Percentiles rank a stretch among this genome's conserved stretches.
These are phyloP conservation scores for Perkinsela sp. DNA, from an alignment of 208 protist species.

Conservation along the genomic window DNA sequence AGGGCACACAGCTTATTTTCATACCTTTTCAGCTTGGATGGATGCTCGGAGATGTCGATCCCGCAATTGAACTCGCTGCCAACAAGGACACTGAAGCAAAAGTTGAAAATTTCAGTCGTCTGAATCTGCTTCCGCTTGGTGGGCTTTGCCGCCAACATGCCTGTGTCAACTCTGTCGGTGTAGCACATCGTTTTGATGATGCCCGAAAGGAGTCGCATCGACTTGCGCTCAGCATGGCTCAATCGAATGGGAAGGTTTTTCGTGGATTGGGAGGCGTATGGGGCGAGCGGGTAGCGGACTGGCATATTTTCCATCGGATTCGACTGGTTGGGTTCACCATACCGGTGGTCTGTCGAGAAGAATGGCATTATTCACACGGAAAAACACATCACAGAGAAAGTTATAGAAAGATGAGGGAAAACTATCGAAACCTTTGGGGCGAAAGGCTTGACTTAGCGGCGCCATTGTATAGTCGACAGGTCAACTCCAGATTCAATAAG, in stretches of 20 bases:
- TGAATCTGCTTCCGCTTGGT: constrained; percentile 26
- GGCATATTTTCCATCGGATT: constrained; percentile 19
- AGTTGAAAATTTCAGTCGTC: constrained; percentile 36
- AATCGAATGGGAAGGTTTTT: constrained; percentile 57
- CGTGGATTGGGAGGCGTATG: constrained; percentile 29
- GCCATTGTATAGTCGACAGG: not conserved
- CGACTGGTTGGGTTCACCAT: not conserved
- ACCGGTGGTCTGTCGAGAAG: not conserved
- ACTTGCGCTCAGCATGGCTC: constrained; percentile 33
- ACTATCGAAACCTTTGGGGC: no score
- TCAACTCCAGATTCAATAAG: constrained; percentile 22
- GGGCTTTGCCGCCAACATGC: constrained; percentile 12
- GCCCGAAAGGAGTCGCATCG: constrained; percentile 50
- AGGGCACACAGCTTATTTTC: constrained; percentile 19
- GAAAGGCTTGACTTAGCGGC: not conserved
- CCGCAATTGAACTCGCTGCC: constrained; percentile 25
- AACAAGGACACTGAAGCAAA: constrained; percentile 38
- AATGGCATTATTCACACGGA: no score
- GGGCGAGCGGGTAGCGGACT: constrained; percentile 25
- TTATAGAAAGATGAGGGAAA: no score
- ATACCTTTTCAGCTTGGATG: constrained; percentile 28
- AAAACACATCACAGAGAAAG: no score
- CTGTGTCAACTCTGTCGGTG: constrained; percentile 60
- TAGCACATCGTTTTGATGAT: constrained; percentile 53
- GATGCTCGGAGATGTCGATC: constrained; percentile 14